phyloP scores from a whole-genome alignment of 2,329 filamentous ascomycete genomes.

The Proliferodiscus dingleyae region DNA sequence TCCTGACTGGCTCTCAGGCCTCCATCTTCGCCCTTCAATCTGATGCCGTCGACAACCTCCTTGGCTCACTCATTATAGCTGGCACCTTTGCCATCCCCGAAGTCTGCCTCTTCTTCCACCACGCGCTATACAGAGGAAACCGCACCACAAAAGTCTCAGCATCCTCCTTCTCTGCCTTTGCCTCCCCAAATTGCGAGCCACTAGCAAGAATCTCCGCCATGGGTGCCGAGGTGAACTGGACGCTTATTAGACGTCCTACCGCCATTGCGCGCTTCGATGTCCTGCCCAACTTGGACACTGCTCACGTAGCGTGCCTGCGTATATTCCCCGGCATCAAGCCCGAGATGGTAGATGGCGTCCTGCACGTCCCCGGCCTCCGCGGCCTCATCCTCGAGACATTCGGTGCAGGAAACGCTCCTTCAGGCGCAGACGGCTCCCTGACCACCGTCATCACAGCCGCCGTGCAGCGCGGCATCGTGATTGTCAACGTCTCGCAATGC shows the following conservation, averaged over 20 bases:
- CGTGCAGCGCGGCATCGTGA: conserved; percentile 61
- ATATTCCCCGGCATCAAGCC: conserved; percentile 70
- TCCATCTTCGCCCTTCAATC: conserved; percentile 68
- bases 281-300: conserved; percentile 56
- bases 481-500: conserved; percentile 68
- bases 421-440: conserved; percentile 53
- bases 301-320: conserved; percentile 64
- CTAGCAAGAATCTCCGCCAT: conserved; percentile 57
- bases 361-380: conserved; percentile 56
- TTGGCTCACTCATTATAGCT: conserved; percentile 65
- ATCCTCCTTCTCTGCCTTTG: conserved; percentile 64
- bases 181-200: conserved; percentile 60
- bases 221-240: conserved; percentile 60
- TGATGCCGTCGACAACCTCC: conserved; percentile 66
- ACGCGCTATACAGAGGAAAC: conserved; percentile 65
- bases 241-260: conserved; percentile 53
- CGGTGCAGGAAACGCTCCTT: conserved; percentile 66
- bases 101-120: conserved; percentile 70
- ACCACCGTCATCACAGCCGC: conserved; percentile 59
- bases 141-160: conserved; percentile 64
- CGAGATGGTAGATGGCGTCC: conserved; percentile 64
- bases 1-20: conserved; percentile 59
- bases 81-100: conserved; percentile 72
- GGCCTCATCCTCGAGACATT: conserved; percentile 69
- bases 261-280: conserved; percentile 55